Evolutionary conservation across 2,329 filamentous ascomycete genomes (phyloP).

Genomic region (Pseudogymnoascus sp.): DNA sequence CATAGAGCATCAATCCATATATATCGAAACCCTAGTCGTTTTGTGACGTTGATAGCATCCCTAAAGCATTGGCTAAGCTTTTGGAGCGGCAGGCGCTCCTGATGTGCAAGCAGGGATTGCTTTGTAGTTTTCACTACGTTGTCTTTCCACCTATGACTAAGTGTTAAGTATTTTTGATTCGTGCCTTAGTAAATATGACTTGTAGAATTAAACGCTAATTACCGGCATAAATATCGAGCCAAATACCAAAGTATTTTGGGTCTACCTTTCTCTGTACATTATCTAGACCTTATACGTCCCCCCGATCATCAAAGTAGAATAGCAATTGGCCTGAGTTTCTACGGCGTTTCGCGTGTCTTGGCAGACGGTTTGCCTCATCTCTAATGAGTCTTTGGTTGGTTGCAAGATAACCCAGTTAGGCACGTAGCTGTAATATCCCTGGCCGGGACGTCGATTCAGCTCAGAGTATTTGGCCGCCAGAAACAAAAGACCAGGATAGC

Average conservation of each 20-base stretch:
- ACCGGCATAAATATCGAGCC: neutral
- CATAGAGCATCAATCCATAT: neutral
- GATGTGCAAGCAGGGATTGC: neutral
- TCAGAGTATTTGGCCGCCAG: too few species aligned
- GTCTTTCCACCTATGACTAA: neutral
- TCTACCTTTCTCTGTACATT: neutral
- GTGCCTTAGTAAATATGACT: neutral
- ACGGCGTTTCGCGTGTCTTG: neutral
- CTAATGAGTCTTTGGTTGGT: neutral
- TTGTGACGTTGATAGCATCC: neutral
- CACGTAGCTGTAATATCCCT: neutral
- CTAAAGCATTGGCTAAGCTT: neutral
- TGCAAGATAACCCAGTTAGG: neutral
- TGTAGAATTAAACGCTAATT: neutral
- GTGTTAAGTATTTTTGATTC: neutral
- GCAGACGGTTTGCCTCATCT: neutral
- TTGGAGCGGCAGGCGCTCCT: neutral
- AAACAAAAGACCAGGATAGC: neutral
- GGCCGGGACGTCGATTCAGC: too few species aligned
- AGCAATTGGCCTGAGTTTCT: neutral
- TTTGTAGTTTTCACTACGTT: neutral
- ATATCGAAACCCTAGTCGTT: neutral
- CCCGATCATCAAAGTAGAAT: neutral
- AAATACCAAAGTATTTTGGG: neutral
- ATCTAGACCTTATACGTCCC: neutral